Base-by-base conservation (phyloP, 441 rosid species). In the Isatis lusitanica region DNA sequence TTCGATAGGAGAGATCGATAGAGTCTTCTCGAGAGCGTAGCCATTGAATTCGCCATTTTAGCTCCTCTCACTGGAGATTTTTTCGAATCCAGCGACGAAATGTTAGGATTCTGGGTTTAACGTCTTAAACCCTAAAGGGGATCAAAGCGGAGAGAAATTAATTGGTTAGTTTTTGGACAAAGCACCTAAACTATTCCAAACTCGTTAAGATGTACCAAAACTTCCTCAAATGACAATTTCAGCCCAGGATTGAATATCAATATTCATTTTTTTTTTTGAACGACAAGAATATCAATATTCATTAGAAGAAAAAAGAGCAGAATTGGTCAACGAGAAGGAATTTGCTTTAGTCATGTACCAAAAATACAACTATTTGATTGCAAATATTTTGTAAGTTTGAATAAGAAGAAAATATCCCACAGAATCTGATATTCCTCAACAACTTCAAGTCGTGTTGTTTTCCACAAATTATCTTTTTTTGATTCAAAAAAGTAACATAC, bases 21-120 rank as follows among this genome's bases (percentile, higher is more conserved):
- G 18, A 85, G 80, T 11, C 83, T 83, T 63, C 87, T 80, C 3
- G 92, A 77, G 36, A 87, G 74, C 43, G 68, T 59, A 10, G 88
- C 79, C 76, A 85, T 61, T 63, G 80, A 81, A 53, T 61, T 81
- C 61, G 84, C 75, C 82, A 81, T 77, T 63, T 44, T 12, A 0
- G 52, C 9, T 38, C 13, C 6, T 47, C 24, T 47, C 17, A 10
- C 59, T 46, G 44, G 38, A 33, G 55, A 36, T 31, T 21, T 1
- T 21, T 17, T 28, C 17, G 51, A 68, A 57, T 28, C 6, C 12
- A 8, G 24, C 3, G 33, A 18, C 4, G 48, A 42, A 13, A n/a
- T 10, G 24, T 4, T 7, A 10, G 6, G 38, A 7, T 63, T 73
- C 47, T 62, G 77, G 56, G 56, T 51, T 51, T 51, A 51, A 28